Conservation (phyloP, 805 yeast species). For the Isabelozyma rhagii region DNA sequence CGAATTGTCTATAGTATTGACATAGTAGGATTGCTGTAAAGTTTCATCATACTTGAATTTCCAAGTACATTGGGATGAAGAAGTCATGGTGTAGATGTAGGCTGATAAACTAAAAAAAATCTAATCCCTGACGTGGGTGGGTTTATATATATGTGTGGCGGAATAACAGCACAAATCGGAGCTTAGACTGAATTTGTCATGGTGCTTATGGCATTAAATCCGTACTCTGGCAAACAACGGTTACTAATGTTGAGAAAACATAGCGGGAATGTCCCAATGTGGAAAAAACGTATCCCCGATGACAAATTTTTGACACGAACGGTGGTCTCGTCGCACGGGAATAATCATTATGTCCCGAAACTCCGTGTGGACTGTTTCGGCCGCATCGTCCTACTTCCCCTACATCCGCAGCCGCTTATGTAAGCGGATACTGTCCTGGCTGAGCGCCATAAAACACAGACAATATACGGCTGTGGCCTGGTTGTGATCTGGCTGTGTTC, state of each 20-base stretch:
- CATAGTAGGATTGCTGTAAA: slow-evolving; percentile 39
- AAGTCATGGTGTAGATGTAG: neutral
- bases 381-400: neutral
- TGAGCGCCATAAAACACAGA: no score
- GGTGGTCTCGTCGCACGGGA: neutral
- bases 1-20: slow-evolving; percentile 28
- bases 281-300: neutral
- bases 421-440: neutral
- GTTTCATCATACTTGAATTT: slow-evolving; percentile 30
- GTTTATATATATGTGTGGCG: neutral
- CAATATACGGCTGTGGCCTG: no score
- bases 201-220: neutral
- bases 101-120: neutral
- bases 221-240: neutral
- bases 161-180: neutral
- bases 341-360: neutral
- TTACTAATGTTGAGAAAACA: neutral
- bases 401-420: neutral
- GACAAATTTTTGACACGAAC: neutral
- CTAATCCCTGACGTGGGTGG: neutral
- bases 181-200: neutral
- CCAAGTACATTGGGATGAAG: slow-evolving; percentile 7
- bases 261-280: neutral
- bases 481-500: no score
- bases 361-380: neutral